Evolutionary conservation across 2,329 filamentous ascomycete genomes (phyloP).

Genomic region (Neurospora crassa): DNA sequence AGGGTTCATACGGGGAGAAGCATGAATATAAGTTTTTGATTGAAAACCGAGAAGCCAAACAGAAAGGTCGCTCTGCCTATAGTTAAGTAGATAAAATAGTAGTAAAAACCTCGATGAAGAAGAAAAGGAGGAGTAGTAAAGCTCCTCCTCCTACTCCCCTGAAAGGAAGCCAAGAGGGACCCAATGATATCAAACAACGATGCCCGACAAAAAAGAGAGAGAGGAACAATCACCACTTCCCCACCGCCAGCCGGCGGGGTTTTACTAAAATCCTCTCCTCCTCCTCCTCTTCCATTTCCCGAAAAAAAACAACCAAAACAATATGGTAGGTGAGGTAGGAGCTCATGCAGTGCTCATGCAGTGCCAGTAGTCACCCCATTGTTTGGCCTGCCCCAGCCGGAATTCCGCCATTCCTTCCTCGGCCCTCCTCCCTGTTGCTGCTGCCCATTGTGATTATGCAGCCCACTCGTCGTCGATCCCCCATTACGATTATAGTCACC

Average conservation of each 20-base stretch:
- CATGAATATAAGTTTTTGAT: not conserved
- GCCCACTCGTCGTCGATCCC: not conserved
- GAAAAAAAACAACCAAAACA: constrained; percentile 1
- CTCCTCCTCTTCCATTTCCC: not conserved
- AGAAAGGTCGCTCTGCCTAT: not conserved
- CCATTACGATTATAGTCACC: not conserved
- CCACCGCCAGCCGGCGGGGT: not conserved
- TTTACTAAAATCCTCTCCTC: not conserved
- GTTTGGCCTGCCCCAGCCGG: constrained; percentile 41
- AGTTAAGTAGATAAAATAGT: not conserved
- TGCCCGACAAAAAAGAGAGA: not conserved
- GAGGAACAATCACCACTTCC: not conserved
- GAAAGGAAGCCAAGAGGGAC: not conserved
- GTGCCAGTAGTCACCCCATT: constrained; percentile 40
- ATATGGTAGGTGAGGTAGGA: constrained; percentile 1
- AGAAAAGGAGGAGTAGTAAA: not conserved
- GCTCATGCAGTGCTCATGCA: constrained; percentile 19
- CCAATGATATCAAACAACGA: not conserved
- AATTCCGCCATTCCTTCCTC: constrained; percentile 49
- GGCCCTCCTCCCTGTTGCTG: constrained; percentile 31
- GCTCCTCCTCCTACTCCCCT: not conserved
- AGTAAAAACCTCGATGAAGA: not conserved
- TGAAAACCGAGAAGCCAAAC: not conserved
- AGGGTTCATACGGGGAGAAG: not conserved
- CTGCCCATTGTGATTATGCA: not conserved